Conservation (phyloP, 108 stramenopile genomes). For the Aurantiochytrium sp. region DNA sequence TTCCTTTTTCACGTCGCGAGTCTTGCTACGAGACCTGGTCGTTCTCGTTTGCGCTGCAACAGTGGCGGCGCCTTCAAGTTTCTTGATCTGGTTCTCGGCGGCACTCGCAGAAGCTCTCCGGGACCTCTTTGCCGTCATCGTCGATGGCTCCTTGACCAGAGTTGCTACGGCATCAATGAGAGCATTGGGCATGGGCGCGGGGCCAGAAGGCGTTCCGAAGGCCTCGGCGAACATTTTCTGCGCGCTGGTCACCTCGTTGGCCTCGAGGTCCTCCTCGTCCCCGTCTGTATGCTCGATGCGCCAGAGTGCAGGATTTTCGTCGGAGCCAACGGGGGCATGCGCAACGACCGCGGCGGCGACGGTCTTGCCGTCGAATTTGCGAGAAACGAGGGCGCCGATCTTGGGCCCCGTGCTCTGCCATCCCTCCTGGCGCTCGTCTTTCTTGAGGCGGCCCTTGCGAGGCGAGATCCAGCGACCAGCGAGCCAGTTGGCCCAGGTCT, state of each 20-base stretch:
- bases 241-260: background rate
- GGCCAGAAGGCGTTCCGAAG: background rate
- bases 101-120: background rate
- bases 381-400: background rate
- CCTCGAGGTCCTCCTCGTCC: constrained; percentile 1
- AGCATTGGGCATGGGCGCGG: background rate
- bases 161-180: background rate
- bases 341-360: background rate
- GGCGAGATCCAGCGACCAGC: background rate
- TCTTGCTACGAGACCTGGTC: no score
- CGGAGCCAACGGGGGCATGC: background rate
- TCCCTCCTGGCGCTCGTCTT: background rate
- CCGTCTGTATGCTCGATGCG: constrained; percentile 8
- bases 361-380: background rate
- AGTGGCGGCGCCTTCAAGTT: no score
- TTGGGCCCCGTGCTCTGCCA: background rate
- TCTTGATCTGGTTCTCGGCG: background rate
- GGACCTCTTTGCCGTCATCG: no score
- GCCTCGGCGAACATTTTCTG: background rate
- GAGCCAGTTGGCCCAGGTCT: background rate
- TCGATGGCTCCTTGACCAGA: no score
- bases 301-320: background rate
- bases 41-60: no score
- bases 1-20: background rate
- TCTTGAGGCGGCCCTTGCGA: background rate